phyloP scores from a whole-genome alignment of 2,329 filamentous ascomycete genomes.

The Diaporthe sp. region DNA sequence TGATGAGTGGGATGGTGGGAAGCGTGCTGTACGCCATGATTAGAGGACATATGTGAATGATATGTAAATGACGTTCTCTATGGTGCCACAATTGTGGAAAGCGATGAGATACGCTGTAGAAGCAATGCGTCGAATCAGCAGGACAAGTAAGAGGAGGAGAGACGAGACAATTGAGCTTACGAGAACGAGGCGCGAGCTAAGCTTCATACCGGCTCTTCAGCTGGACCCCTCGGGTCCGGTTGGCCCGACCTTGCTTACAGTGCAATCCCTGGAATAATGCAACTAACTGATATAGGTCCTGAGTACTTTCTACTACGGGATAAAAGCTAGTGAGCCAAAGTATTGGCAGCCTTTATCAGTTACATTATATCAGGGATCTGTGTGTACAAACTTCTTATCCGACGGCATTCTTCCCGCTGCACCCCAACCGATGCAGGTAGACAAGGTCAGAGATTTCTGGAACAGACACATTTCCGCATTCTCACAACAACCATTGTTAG shows the following conservation, averaged over 20 bases:
- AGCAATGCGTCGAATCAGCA: not conserved
- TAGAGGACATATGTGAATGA: not conserved
- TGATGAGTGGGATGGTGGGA: slow-evolving; percentile 28
- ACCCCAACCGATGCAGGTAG: too few species aligned
- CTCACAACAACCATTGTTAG: too few species aligned
- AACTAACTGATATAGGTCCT: too few species aligned
- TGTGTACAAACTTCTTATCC: too few species aligned
- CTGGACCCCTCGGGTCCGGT: not conserved
- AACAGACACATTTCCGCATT: too few species aligned
- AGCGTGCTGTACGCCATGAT: slow-evolving; percentile 29
- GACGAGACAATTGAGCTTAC: not conserved
- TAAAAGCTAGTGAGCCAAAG: too few species aligned
- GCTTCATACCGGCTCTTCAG: not conserved
- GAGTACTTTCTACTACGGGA: too few species aligned
- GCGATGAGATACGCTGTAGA: not conserved
- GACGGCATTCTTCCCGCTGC: too few species aligned
- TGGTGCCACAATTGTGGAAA: not conserved
- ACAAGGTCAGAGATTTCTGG: too few species aligned
- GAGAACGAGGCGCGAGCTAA: not conserved
- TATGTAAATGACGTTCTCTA: not conserved
- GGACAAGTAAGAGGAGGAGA: not conserved
- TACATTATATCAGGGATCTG: too few species aligned
- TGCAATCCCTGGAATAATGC: too few species aligned
- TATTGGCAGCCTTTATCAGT: too few species aligned
- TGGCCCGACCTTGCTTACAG: not conserved